Evolutionary conservation across 208 protist species (phyloP), one percentile per base, ranked within the genome.

Genomic region (Polymyxa betae): DNA sequence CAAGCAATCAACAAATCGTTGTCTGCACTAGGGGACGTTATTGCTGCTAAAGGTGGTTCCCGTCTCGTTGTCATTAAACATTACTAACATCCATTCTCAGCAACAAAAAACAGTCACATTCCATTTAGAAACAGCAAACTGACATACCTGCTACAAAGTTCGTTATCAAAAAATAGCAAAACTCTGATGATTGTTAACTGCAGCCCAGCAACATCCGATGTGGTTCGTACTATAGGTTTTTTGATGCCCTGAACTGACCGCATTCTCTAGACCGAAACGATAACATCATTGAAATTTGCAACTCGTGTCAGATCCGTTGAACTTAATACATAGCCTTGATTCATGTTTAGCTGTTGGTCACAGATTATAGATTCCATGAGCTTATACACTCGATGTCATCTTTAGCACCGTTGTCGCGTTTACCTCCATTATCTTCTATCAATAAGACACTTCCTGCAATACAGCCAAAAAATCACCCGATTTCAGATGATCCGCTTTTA

Each of bases 91-190:
- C 45, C 77, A 16, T 32, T 60, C 20, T 16, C 35, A 0, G 88
- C 91, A 24, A 10, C 0, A 89, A 64, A 94, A 38, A 38, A 72
- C 0, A 32, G 78, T 66, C 94, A 96, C 82, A 92, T 97, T 29
- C 95, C 96, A 0, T 97, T 94, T 90, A 89, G 96, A 52, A 94
- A 97, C 90, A 95, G 92, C 29, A 97, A 96, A 91, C 92, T 97
- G 5, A 97, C 96, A 1, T 92, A 95, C 82, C 88, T 97, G 10
- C 91, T 97, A 41, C 93, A 96, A 89, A 90, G 92, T 52, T 93
- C 72, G 49, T 90, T 97, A 0, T 94, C 93, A 49, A 94, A 94
- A 0, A 93, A 96, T 54, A 91, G 91, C 45, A 97, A 97, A 91
- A 94, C 94, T 10, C 89, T 96, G 24, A 96, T 97, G 95, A 94